Conservation (phyloP, 1,139 yeast genomes). For the Spencermartinsiella ligniputridi region DNA sequence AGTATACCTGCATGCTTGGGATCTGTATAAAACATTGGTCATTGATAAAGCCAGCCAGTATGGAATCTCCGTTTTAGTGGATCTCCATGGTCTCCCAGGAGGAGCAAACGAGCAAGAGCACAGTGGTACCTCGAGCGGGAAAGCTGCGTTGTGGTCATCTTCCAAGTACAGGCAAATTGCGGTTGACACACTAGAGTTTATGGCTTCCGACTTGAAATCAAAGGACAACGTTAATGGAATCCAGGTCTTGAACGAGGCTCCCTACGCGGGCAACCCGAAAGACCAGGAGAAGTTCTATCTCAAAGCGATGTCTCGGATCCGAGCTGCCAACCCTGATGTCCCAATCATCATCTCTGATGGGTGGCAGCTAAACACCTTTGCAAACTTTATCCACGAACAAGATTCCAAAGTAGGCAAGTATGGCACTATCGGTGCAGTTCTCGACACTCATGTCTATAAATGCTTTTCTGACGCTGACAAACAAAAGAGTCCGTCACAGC, state of each 20-base stretch:
- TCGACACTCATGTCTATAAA: conserved; percentile 84
- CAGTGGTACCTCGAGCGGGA: conserved; percentile 61
- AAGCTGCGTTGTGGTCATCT: conserved; percentile 62
- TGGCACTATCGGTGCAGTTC: conserved; percentile 52
- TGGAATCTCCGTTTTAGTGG: conserved; percentile 72
- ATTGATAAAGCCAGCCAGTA: conserved; percentile 51
- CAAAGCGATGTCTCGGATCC: conserved; percentile 60
- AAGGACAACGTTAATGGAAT: conserved; percentile 73
- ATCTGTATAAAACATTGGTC: conserved; percentile 44
- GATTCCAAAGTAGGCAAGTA: background rate
- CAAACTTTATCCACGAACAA: conserved; percentile 52
- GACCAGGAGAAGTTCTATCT: conserved; percentile 58
- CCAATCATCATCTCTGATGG: conserved; percentile 89
- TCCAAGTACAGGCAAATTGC: conserved; percentile 43
- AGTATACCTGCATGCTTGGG: conserved; percentile 75
- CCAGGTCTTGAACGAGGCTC: conserved; percentile 83
- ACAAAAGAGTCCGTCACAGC: conserved; percentile 56
- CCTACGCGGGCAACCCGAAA: conserved; percentile 44
- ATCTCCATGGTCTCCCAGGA: conserved; percentile 85
- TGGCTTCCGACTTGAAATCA: conserved; percentile 54
- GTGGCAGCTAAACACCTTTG: conserved; percentile 87
- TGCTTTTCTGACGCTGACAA: conserved; percentile 79
- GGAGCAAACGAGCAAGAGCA: conserved; percentile 88
- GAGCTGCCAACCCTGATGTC: conserved; percentile 49
- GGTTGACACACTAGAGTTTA: conserved; percentile 49